A percentile compares a stretch with the other conserved stretches of the same genome.
These are phyloP conservation scores for Starmerella gropengiesseri DNA, from an alignment of 805 yeast species.

Conservation along the genomic window DNA sequence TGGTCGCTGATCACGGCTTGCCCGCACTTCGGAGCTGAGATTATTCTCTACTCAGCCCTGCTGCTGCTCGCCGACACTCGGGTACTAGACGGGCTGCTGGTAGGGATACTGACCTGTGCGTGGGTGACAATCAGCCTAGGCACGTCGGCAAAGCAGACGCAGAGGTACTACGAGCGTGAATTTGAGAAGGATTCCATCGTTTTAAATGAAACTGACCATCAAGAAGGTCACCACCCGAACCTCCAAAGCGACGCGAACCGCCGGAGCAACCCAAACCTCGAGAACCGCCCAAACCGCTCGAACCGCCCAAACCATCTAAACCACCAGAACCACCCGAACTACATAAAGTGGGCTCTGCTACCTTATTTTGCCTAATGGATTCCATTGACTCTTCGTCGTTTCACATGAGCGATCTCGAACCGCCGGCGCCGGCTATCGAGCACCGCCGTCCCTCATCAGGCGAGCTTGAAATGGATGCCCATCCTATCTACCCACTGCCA, in stretches of 20 bases:
- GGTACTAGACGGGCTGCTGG: constrained; percentile 6
- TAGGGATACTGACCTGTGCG: constrained; percentile 19
- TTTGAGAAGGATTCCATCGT: too few relatives aligned
- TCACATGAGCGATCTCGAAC: too few relatives aligned
- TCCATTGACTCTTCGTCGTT: too few relatives aligned
- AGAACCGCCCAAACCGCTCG: not conserved
- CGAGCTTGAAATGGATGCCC: too few relatives aligned
- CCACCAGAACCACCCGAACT: too few relatives aligned
- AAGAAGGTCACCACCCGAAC: too few relatives aligned
- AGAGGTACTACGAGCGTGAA: constrained; percentile 36
- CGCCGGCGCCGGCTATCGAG: too few relatives aligned
- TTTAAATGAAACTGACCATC: too few relatives aligned
- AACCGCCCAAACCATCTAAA: not conserved
- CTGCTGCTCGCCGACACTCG: constrained; percentile 17
- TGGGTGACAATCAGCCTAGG: constrained; percentile 37
- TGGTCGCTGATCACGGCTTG: constrained; percentile 32
- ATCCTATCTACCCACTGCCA: too few relatives aligned
- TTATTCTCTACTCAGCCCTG: constrained; percentile 37
- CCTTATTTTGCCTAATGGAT: constrained; percentile 3
- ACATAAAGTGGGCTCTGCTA: constrained; percentile 9
- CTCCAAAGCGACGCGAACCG: too few relatives aligned
- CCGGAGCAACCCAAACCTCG: too few relatives aligned
- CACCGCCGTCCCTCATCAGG: too few relatives aligned
- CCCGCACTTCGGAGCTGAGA: constrained; percentile 57
- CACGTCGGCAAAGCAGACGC: constrained; percentile 41